phyloP scores from a whole-genome alignment of 495 filamentous ascomycete species.

The Astrothelium subdiscretum region DNA sequence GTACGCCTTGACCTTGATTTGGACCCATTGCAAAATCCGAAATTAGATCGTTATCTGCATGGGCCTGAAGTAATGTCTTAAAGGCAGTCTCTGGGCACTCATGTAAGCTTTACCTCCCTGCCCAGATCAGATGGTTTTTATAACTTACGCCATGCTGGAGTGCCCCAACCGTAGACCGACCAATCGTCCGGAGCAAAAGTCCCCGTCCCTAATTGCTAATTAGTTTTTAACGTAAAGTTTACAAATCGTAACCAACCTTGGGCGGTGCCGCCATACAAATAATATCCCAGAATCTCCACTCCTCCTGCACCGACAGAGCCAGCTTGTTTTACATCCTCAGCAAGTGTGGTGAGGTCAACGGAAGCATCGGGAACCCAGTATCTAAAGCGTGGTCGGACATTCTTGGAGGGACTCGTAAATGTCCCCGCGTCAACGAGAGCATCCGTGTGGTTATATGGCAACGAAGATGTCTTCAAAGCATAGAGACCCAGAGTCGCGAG shows the following conservation, averaged over 20 bases:
- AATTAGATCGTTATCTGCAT: conserved; percentile 26
- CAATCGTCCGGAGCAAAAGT: conserved; percentile 26
- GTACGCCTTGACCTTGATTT: conserved; percentile 39
- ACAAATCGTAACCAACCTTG: not conserved
- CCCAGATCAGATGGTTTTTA: conserved; percentile 25
- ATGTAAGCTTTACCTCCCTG: conserved; percentile 19
- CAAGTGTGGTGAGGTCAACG: conserved; percentile 24
- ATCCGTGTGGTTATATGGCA: conserved; percentile 4
- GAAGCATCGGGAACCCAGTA: conserved; percentile 32
- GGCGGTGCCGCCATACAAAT: conserved; percentile 27
- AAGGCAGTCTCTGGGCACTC: not conserved
- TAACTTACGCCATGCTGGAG: conserved; percentile 30
- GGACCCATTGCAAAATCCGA: conserved; percentile 41
- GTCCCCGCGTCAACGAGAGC: conserved; percentile 9
- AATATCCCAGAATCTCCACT: conserved; percentile 33
- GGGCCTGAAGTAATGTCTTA: not conserved
- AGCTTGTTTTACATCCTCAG: conserved; percentile 26
- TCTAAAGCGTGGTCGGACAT: conserved; percentile 10
- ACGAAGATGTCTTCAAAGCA: not conserved
- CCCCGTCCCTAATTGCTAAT: not conserved
- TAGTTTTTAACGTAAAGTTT: not conserved
- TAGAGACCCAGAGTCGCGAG: not conserved
- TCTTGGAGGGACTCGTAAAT: conserved; percentile 11
- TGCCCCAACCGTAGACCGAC: conserved; percentile 38
- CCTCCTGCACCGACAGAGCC: conserved; percentile 31